Conservation (phyloP, 208 protist genomes). For the Phytomonas serpens region DNA sequence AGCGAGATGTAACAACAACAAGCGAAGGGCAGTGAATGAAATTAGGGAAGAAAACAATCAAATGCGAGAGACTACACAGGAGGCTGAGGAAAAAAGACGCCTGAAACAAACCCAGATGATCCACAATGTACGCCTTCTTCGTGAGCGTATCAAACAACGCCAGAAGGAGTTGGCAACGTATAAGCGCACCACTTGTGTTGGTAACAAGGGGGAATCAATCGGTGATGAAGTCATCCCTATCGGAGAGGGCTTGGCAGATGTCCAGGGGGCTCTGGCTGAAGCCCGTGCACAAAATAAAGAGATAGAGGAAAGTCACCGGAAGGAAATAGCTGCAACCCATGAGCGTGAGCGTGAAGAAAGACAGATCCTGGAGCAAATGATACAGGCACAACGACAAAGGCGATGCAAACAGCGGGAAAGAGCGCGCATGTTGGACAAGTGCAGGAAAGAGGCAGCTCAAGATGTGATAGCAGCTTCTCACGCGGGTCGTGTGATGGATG, state of each 20-base stretch:
- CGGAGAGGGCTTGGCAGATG: conserved; percentile 21
- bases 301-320: conserved; percentile 21
- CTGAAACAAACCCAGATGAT: conserved; percentile 42
- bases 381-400: conserved; percentile 26
- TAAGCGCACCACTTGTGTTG: conserved; percentile 14
- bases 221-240: conserved; percentile 7
- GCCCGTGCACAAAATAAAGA: conserved; percentile 14
- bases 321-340: conserved; percentile 15
- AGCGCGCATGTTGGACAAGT: conserved; percentile 14
- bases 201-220: conserved; percentile 13
- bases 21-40: conserved; percentile 23
- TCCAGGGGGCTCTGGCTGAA: conserved; percentile 17
- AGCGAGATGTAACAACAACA: conserved; percentile 13
- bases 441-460: conserved; percentile 22
- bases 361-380: conserved; percentile 20
- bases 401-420: conserved; percentile 21
- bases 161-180: conserved; percentile 18
- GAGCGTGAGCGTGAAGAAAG: conserved; percentile 18
- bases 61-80: conserved; percentile 23
- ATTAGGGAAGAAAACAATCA: conserved; percentile 30
- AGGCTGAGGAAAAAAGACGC: conserved; percentile 26
- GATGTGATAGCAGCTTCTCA: conserved; percentile 22
- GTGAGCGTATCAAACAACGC: conserved; percentile 32
- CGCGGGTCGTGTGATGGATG: conserved; percentile 32
- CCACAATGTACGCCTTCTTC: conserved; percentile 49